A percentile compares a stretch with the other conserved stretches of the same genome.
These are phyloP conservation scores for Cnidoscolus chayamansa DNA, from an alignment of 441 rosid genomes.

Conservation along the genomic window DNA sequence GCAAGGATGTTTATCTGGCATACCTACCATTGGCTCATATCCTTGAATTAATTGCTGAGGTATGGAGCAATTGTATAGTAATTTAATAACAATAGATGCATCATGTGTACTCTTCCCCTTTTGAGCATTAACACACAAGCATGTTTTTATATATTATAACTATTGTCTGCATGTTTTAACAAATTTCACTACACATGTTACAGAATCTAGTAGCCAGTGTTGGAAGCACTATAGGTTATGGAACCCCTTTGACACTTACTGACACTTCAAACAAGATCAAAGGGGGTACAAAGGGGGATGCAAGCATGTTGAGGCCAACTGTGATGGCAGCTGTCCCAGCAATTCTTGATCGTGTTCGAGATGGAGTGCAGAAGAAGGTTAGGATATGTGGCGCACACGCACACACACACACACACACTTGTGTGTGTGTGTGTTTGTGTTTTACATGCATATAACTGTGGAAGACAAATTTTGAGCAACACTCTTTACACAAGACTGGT, in stretches of 20 bases:
- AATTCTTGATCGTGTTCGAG: constrained; percentile 95
- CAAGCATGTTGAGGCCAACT: constrained; percentile 71
- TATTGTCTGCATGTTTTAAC: constrained; percentile 15
- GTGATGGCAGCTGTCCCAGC: constrained; percentile 99
- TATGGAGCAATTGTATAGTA: constrained; percentile 21
- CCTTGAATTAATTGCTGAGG: constrained; percentile 98
- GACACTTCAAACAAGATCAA: constrained; percentile 92
- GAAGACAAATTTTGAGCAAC: neutral
- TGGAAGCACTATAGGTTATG: constrained; percentile 95
- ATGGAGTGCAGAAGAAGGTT: constrained; percentile 94
- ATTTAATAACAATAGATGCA: constrained; percentile 6
- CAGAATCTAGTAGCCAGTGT: constrained; percentile 76
- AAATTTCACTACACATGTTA: constrained; percentile 20
- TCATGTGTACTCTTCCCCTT: neutral
- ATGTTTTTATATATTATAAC: neutral
- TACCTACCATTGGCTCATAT: constrained; percentile 94
- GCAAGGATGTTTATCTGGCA: constrained; percentile 82
- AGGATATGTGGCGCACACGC: constrained; percentile 6
- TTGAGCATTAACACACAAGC: neutral
- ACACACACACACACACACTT: too few species aligned
- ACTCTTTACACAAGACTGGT: neutral
- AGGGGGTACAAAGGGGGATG: constrained; percentile 90
- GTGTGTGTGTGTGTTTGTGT: neutral
- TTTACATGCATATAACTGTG: neutral
- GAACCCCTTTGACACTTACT: constrained; percentile 89